phyloP scores from a whole-genome alignment of 306 rosid species.

The Prunus davidiana region DNA sequence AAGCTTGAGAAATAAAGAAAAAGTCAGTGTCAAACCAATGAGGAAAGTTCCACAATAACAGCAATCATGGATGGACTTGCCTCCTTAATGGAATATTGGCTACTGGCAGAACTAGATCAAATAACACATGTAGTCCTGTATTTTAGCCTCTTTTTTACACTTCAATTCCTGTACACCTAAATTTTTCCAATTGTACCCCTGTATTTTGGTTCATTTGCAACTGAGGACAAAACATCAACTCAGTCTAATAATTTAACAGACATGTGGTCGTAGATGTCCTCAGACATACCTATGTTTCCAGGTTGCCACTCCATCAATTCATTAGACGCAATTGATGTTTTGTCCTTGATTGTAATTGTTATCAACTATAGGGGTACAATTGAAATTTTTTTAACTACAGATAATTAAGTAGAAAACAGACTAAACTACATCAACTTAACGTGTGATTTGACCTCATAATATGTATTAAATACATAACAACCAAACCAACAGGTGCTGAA shows the following conservation, averaged over 20 bases:
- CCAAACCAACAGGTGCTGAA: not conserved
- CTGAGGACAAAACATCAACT: not conserved
- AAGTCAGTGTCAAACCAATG: not conserved
- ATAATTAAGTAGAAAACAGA: not conserved
- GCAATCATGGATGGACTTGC: not conserved
- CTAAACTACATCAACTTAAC: not conserved
- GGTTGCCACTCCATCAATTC: not conserved
- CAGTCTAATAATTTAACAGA: not conserved
- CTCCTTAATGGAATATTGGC: not conserved
- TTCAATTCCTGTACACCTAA: not conserved
- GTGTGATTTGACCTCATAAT: not conserved
- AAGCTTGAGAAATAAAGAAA: not conserved
- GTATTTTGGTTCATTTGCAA: not conserved
- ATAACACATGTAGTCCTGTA: not conserved
- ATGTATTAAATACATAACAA: not conserved
- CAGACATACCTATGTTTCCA: not conserved
- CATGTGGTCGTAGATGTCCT: not conserved
- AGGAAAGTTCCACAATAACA: not conserved
- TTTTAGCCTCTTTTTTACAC: too few species aligned
- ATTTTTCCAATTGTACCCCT: not conserved
- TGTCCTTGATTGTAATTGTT: not conserved
- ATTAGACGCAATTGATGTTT: not conserved
- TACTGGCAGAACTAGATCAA: not conserved
- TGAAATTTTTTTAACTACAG: not conserved
- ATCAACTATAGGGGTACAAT: not conserved